These are phyloP conservation scores for Sclerotinia sclerotiorum DNA, from an alignment of 2,329 filamentous ascomycete genomes.

Conservation along the genomic window DNA sequence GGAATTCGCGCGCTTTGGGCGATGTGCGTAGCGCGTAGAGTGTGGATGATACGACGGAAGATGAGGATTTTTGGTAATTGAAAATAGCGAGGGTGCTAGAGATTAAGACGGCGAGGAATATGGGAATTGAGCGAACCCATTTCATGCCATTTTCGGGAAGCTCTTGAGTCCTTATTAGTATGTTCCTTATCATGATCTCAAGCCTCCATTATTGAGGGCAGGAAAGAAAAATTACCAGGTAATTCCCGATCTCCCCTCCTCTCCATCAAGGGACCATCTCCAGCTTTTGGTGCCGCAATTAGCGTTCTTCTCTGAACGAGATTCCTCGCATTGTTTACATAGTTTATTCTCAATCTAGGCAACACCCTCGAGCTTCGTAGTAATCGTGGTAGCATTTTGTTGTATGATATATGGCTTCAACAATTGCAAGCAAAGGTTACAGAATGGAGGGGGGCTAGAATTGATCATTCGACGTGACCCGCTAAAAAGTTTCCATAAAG, in stretches of 20 bases:
- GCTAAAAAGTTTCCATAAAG: constrained; percentile 13
- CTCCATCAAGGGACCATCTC: constrained; percentile 64
- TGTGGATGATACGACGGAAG: constrained; percentile 79
- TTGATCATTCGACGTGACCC: constrained; percentile 22
- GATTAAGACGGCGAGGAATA: constrained; percentile 74
- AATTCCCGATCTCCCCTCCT: constrained; percentile 65
- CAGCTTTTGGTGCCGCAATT: constrained; percentile 56
- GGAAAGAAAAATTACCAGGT: constrained; percentile 50
- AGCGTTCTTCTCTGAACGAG: constrained; percentile 47
- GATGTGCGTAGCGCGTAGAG: constrained; percentile 90
- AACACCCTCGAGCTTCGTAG: constrained; percentile 33
- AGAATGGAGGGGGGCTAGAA: constrained; percentile 17
- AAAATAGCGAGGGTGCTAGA: constrained; percentile 82
- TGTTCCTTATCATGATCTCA: not conserved
- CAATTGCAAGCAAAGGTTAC: not conserved
- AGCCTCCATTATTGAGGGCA: not conserved
- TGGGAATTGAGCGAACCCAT: constrained; percentile 73
- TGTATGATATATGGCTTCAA: not conserved
- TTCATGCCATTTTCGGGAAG: constrained; percentile 43
- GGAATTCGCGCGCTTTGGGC: constrained; percentile 66
- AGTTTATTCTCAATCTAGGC: constrained; percentile 25
- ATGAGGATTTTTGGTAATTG: constrained; percentile 98
- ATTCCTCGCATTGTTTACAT: constrained; percentile 26
- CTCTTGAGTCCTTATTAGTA: constrained; percentile 27
- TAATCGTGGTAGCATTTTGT: constrained; percentile 38